phyloP scores from a whole-genome alignment of 2,329 filamentous ascomycete genomes.

The Arachnomyces sp. region DNA sequence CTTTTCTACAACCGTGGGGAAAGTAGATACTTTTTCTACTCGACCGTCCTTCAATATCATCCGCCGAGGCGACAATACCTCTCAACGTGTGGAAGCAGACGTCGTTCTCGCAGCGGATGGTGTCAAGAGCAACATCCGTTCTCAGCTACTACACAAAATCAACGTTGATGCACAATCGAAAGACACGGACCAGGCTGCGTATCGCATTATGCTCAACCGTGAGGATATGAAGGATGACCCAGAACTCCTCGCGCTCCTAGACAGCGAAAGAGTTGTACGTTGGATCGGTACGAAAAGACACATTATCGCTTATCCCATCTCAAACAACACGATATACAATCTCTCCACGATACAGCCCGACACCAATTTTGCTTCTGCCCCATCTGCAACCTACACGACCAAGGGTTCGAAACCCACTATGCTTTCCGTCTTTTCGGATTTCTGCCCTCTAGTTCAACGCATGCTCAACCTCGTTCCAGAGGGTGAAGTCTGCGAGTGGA shows the following conservation, averaged over 20 bases:
- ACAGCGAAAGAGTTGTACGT: conserved; percentile 50
- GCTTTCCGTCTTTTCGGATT: conserved; percentile 53
- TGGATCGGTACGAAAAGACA: conserved; percentile 62
- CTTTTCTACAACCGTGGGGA: conserved; percentile 52
- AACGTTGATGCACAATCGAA: conserved; percentile 34
- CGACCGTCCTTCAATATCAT: conserved; percentile 53
- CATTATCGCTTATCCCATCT: conserved; percentile 61
- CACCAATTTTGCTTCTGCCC: conserved; percentile 51
- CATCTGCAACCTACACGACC: conserved; percentile 56
- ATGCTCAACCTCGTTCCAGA: conserved; percentile 56
- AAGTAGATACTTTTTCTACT: conserved; percentile 53
- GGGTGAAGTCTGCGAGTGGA: conserved; percentile 62
- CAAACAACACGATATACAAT: conserved; percentile 59
- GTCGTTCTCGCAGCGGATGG: conserved; percentile 49
- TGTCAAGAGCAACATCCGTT: conserved; percentile 44
- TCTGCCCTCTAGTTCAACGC: conserved; percentile 53
- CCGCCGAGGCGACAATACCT: conserved; percentile 46
- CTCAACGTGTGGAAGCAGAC: conserved; percentile 46
- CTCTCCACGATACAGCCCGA: conserved; percentile 57
- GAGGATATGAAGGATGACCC: conserved; percentile 41
- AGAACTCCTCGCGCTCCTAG: conserved; percentile 49
- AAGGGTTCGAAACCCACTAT: conserved; percentile 54
- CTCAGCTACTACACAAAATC: conserved; percentile 34
- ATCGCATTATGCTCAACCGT: conserved; percentile 46
- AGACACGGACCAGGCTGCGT: conserved; percentile 48